A percentile compares a stretch with the other conserved stretches of the same genome.
Evolutionary conservation across 1,284 basidiomycete species (phyloP).

Genomic region (Macrocystidia cucumis): DNA sequence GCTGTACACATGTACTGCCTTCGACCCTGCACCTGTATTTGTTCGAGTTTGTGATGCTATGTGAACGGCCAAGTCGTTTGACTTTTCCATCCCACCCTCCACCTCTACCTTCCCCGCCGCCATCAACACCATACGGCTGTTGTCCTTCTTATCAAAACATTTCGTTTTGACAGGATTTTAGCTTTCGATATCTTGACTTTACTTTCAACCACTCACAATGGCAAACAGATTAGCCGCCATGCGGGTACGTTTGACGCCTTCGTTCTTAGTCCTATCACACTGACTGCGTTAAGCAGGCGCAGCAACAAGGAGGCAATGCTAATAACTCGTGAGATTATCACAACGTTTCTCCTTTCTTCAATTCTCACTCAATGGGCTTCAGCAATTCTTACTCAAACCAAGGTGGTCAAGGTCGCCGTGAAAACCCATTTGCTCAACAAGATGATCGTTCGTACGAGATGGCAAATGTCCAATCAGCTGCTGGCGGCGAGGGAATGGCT

Average conservation of each 20-base stretch:
- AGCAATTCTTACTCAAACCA: constrained; percentile 66
- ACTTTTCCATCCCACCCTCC: too few relatives aligned
- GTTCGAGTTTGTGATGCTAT: too few relatives aligned
- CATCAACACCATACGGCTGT: too few relatives aligned
- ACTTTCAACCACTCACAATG: too few relatives aligned
- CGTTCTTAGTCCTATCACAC: constrained; percentile 1
- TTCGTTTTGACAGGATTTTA: too few relatives aligned
- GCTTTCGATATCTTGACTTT: too few relatives aligned
- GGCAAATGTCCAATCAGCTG: constrained; percentile 43
- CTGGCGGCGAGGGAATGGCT: constrained; percentile 50
- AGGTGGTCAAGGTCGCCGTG: constrained; percentile 33
- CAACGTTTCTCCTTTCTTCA: neutral
- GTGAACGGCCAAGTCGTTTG: too few relatives aligned
- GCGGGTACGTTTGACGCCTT: constrained; percentile 40
- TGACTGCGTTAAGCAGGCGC: constrained; percentile 37
- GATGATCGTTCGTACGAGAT: constrained; percentile 64
- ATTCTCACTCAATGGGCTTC: constrained; percentile 5
- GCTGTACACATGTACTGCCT: too few relatives aligned
- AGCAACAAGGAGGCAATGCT: constrained; percentile 52
- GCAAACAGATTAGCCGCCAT: constrained; percentile 77
- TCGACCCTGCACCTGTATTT: too few relatives aligned
- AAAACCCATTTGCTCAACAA: constrained; percentile 62
- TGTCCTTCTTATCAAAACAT: too few relatives aligned
- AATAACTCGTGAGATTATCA: constrained; percentile 36
- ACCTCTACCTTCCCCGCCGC: too few relatives aligned